Percentiles rank a stretch among this genome's conserved stretches.
These are phyloP conservation scores for Rhodotorula sp. DNA, from an alignment of 1,284 basidiomycete species.

Conservation along the genomic window DNA sequence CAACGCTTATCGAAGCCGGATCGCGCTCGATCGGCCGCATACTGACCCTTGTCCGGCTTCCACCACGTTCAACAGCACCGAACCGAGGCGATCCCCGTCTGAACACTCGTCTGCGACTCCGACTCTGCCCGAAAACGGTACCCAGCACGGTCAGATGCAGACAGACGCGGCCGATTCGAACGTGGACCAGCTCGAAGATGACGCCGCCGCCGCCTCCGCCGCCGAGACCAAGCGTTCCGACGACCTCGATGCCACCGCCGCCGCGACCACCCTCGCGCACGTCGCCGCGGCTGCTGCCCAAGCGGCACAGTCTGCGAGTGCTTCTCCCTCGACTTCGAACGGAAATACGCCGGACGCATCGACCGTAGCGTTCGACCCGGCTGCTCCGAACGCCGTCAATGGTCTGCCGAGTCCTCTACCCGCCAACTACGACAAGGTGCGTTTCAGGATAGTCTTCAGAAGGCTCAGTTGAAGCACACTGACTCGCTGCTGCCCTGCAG, in stretches of 20 bases:
- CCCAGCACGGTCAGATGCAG: neutral
- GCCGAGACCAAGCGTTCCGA: constrained; percentile 12
- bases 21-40: neutral
- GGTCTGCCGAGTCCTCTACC: constrained; percentile 29
- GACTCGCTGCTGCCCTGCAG: constrained; percentile 11
- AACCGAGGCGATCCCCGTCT: constrained; percentile 3
- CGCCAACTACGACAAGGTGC: constrained; percentile 36
- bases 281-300: constrained; percentile 20
- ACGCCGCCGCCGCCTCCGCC: neutral
- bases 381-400: constrained; percentile 31
- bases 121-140: neutral
- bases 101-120: neutral
- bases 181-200: neutral
- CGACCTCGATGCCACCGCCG: constrained; percentile 23
- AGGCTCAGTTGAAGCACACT: neutral
- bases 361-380: constrained; percentile 20
- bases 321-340: neutral
- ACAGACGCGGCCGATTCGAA: neutral
- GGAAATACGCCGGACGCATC: neutral
- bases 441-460: too few relatives aligned
- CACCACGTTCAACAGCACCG: constrained; percentile 1
- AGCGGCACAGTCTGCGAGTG: neutral
- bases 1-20: neutral
- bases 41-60: neutral
- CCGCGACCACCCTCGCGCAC: constrained; percentile 20